Evolutionary conservation across 2,329 filamentous ascomycete species (phyloP).

Genomic region (Myriosclerotinia curreyana): DNA sequence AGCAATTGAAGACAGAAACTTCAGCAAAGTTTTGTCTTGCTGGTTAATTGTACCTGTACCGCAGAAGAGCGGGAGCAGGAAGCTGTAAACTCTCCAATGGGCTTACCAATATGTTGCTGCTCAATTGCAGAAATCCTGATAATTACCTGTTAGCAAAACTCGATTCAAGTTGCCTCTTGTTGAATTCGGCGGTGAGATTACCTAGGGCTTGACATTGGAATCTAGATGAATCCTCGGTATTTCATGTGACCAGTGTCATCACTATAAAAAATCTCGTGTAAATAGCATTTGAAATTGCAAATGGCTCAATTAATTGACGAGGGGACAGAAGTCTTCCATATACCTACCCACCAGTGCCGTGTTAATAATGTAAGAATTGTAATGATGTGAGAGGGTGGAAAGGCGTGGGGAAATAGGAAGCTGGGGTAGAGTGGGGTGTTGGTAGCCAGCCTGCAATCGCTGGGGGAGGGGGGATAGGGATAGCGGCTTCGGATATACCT

Average conservation of each 20-base stretch:
- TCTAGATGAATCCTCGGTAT: background rate
- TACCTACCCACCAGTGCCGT: background rate
- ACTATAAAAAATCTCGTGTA: conserved; percentile 4
- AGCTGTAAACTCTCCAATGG: background rate
- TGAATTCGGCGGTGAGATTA: conserved; percentile 11
- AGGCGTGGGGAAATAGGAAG: conserved; percentile 8
- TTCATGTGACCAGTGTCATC: conserved; percentile 16
- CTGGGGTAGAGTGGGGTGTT: conserved; percentile 15
- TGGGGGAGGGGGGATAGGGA: background rate
- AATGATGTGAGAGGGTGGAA: conserved; percentile 3
- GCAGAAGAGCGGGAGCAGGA: background rate
- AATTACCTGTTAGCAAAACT: background rate
- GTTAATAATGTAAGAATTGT: background rate
- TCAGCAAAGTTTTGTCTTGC: background rate
- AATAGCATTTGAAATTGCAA: conserved; percentile 5
- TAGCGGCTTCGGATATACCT: background rate
- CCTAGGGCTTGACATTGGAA: conserved; percentile 19
- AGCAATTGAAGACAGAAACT: background rate
- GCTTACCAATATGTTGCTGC: conserved; percentile 18
- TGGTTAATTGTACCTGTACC: background rate
- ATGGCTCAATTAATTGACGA: background rate
- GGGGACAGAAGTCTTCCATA: background rate
- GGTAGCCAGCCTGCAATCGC: background rate
- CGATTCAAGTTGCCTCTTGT: background rate
- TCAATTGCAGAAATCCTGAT: conserved; percentile 17